Evolutionary conservation across 257 asterid species (phyloP), one percentile per base, ranked within the genome.

Genomic region (Ilex aquifolium): DNA sequence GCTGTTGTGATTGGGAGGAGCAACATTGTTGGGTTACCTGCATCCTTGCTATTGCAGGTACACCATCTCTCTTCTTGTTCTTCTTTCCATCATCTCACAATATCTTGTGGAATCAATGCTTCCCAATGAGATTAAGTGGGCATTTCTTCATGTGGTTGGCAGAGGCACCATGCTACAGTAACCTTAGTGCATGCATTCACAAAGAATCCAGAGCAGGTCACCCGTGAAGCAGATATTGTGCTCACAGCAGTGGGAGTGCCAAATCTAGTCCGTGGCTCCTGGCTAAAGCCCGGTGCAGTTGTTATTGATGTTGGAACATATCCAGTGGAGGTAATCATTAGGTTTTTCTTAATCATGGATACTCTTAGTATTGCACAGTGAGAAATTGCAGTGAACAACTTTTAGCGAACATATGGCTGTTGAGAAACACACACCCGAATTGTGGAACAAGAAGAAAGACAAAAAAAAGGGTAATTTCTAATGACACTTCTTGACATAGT

Each of bases 101-200:
- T 10, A 46, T 46, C 27, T 21, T 21, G 27, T 21, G 27, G 27
- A 21, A 21, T 21, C 27, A 21, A 21, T 21, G 27, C 27, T 21
- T 21, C 27, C 27, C 1, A 21, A 21, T 21, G 27, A 21, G 27
- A n/a, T 13, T 64, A 51, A 63, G 60, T 13, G 51, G 60, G 55
- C 36, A 57, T 42, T 58, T 61, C 8, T 21, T 61, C 36, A 17
- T 36, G 66, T 66, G 56, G 64, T 78, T 79, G 65, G 70, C 78
- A 87, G 96, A 85, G 98, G 77, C 89, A 85, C 76, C 92, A 86
- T 72, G 98, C 98, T 17, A 88, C 95, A 7, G 95, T 91, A 72
- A 91, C 85, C 62, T 69, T 76, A 66, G 72, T 88, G 60, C 87
- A 88, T 66, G 83, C 87, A 8, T 80, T 72, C 65, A 78, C 96